Base-by-base conservation (phyloP, 176 grass and related monocot species). In the Calamus simplicifolius region DNA sequence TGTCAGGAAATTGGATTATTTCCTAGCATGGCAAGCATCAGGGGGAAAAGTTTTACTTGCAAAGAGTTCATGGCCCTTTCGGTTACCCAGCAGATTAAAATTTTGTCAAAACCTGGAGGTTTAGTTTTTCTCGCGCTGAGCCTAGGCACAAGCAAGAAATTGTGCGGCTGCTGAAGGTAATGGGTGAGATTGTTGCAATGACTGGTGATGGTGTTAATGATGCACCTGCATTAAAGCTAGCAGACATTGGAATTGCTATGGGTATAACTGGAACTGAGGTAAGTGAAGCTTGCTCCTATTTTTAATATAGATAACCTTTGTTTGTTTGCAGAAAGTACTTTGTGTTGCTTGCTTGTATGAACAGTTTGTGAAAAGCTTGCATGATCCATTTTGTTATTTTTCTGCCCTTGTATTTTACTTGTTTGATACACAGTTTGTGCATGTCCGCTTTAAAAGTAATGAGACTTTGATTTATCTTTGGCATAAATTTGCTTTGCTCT, bases 71-170 rank as follows among this genome's bases (percentile, higher is more conserved):
- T 81, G 81, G 15, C 62, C 2, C 59, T 85, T 73, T 51, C 76
- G 64, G 74, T 85, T 74, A 83, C 63, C 58, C 84, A 92, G 56
- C 79, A 87, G 62, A 49, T 85, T 15, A 49, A 72, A 25, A 52
- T 72, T 3, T 69, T 92, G 56, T 90, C 80, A 38, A 84, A 83
- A 62, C 68, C 68, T 0, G 79, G 84, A 25, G 87, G 84, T n/a
- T 56, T 98, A 65, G 79, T 92, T 26, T 92, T 79, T 98, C 93
- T 26, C 77, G 87, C 31, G 93, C 93, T 15, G 93, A 98, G 59
- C 93, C 93, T 54, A 98, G 68, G 65, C 93, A 98, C 55, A 98
- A 98, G 76, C 93, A 98, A 73, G 93, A 98, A 66, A 89, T 98
- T 51, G 87, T 98, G 61, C 74, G 87, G 54, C 51, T 92, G 74